Percentiles rank a stretch among this genome's conserved stretches.
Evolutionary conservation across 2,329 filamentous ascomycete species (phyloP).

Genomic region (Talaromyces sp.): DNA sequence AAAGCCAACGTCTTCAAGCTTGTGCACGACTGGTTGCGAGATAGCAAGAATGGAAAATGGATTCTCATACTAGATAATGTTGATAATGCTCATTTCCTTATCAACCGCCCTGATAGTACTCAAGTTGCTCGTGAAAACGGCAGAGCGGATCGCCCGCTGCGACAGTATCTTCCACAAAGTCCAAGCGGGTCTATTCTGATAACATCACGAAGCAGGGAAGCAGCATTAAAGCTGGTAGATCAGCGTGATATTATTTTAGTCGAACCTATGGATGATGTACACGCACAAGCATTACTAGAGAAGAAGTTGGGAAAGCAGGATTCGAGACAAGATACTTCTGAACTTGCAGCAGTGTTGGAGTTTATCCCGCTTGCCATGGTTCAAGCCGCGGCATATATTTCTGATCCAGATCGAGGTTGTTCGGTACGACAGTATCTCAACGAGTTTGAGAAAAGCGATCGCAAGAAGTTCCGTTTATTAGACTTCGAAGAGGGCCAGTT

Average conservation of each 20-base stretch:
- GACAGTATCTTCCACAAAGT: too few relatives aligned
- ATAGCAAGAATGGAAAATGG: not conserved
- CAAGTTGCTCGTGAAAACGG: too few relatives aligned
- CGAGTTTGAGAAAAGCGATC: conserved; percentile 25
- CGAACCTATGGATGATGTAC: conserved; percentile 24
- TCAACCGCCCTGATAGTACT: too few relatives aligned
- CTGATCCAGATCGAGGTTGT: conserved; percentile 8
- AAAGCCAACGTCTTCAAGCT: conserved; percentile 31
- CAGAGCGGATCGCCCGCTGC: too few relatives aligned
- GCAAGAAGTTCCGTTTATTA: too few relatives aligned
- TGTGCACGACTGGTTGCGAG: conserved; percentile 22
- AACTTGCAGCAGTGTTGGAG: not conserved
- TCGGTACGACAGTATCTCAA: conserved; percentile 5
- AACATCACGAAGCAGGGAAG: conserved; percentile 16
- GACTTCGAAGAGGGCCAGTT: too few relatives aligned
- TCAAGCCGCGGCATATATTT: conserved; percentile 30
- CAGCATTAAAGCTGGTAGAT: conserved; percentile 7
- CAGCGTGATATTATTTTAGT: conserved; percentile 10
- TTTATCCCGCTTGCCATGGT: not conserved
- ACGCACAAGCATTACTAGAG: conserved; percentile 22
- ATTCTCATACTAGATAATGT: not conserved
- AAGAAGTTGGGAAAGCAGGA: conserved; percentile 22
- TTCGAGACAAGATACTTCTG: not conserved
- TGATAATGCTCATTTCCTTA: not conserved
- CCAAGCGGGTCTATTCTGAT: too few relatives aligned